phyloP scores from a whole-genome alignment of 73 alveolate species.

The Halteria grandinella region DNA sequence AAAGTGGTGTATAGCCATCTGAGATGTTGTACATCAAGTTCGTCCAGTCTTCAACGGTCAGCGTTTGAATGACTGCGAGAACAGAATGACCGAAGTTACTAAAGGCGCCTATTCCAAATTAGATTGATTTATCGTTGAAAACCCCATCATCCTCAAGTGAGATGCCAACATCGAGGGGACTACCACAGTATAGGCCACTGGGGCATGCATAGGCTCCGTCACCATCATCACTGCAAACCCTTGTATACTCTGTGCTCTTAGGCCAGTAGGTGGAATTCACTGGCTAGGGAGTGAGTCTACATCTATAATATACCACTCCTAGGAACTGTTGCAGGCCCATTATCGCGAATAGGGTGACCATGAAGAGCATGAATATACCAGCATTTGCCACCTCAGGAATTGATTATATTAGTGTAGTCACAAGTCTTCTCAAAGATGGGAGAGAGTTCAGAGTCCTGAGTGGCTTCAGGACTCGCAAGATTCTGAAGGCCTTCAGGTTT shows the following conservation, averaged over 20 bases:
- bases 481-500: conserved; percentile 61
- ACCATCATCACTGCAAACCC: conserved; percentile 44
- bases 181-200: conserved; percentile 19
- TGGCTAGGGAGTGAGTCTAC: conserved; percentile 40
- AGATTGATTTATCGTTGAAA: conserved; percentile 6
- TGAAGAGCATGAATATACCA: conserved; percentile 43
- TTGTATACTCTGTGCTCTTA: not conserved
- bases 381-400: conserved; percentile 62
- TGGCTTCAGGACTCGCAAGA: conserved; percentile 66
- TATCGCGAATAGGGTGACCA: conserved; percentile 57
- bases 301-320: conserved; percentile 50
- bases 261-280: conserved; percentile 30
- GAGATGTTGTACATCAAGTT: conserved; percentile 52
- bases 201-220: conserved; percentile 46
- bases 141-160: conserved; percentile 33
- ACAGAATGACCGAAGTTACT: conserved; percentile 56
- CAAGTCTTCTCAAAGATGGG: conserved; percentile 54
- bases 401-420: conserved; percentile 46
- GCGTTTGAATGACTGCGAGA: conserved; percentile 50
- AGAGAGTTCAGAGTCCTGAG: conserved; percentile 63
- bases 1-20: conserved; percentile 1
- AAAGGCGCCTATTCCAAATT: conserved; percentile 55
- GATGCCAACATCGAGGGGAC: conserved; percentile 34
- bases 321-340: conserved; percentile 55
- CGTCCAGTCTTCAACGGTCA: conserved; percentile 65